phyloP scores from a whole-genome alignment of 495 filamentous ascomycete species.

The Xylaria sp. region DNA sequence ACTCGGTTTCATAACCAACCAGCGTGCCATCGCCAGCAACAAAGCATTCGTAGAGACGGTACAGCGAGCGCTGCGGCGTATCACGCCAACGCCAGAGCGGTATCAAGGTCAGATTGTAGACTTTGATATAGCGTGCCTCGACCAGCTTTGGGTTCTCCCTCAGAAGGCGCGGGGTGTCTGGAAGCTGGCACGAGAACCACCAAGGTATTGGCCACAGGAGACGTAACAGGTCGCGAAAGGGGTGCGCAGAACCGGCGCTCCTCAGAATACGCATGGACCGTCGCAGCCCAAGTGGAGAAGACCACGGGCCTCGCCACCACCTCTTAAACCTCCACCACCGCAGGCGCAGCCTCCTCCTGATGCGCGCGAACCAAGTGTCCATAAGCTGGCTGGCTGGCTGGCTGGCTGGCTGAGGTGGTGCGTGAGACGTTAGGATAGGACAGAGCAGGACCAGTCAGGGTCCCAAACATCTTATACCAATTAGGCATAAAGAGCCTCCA shows the following conservation, averaged over 20 bases:
- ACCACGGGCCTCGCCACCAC: slow-evolving; percentile 7
- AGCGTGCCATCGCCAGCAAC: slow-evolving; percentile 36
- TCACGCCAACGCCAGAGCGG: slow-evolving; percentile 48
- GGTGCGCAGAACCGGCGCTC: neutral
- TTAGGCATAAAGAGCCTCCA: slow-evolving; percentile 9
- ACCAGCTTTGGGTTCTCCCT: slow-evolving; percentile 24
- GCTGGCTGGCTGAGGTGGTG: neutral
- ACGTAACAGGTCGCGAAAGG: neutral
- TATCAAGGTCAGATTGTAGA: slow-evolving; percentile 40
- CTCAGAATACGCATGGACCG: slow-evolving; percentile 5
- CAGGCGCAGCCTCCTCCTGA: neutral
- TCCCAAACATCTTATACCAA: no score
- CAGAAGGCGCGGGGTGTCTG: slow-evolving; percentile 4
- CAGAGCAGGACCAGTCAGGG: neutral
- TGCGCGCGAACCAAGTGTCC: neutral
- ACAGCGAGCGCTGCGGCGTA: slow-evolving; percentile 48
- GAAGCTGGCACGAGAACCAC: slow-evolving; percentile 11
- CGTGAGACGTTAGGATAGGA: neutral
- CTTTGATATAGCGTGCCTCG: slow-evolving; percentile 30
- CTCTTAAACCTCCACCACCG: neutral
- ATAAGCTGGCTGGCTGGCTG: no score
- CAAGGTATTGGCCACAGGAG: slow-evolving; percentile 14
- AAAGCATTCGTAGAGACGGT: slow-evolving; percentile 49
- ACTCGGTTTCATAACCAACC: slow-evolving; percentile 47
- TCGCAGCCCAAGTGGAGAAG: slow-evolving; percentile 20